Conservation (phyloP, 305 asterid genomes). For the Fraxinus albicans region DNA sequence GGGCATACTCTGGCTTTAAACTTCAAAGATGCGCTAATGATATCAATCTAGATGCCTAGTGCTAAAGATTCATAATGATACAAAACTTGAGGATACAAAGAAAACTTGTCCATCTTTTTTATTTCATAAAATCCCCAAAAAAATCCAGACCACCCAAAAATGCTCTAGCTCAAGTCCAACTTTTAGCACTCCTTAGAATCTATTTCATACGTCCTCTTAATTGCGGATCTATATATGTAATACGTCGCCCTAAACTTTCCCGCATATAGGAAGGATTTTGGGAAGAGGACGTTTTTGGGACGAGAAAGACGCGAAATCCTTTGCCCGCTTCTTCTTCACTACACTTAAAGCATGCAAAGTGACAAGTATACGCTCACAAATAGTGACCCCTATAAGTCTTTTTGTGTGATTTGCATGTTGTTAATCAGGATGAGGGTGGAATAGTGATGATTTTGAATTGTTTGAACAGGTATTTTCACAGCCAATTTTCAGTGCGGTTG, state of each 20-base stretch:
- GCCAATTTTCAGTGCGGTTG: constrained; percentile 47
- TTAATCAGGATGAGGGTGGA: neutral
- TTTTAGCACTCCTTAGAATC: neutral
- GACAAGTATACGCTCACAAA: neutral
- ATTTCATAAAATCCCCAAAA: neutral
- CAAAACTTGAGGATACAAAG: no score
- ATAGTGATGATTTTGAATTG: neutral
- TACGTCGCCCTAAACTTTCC: neutral
- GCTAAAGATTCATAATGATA: no score
- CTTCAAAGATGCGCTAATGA: no score
- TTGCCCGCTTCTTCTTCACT: neutral
- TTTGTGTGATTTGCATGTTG: neutral
- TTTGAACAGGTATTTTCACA: constrained; percentile 51
- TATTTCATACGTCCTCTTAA: neutral
- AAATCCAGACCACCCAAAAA: neutral
- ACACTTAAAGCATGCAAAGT: neutral
- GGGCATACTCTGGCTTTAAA: no score
- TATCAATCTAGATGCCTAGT: no score
- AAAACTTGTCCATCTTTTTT: neutral
- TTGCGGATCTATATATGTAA: neutral
- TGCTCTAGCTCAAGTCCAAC: neutral
- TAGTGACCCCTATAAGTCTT: neutral
- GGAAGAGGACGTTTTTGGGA: neutral
- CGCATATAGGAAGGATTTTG: neutral
- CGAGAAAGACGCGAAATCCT: neutral